Percentiles rank a stretch among this genome's conserved stretches.
Evolutionary conservation across 495 filamentous ascomycete genomes (phyloP).

Genomic region (Lindgomyces ingoldianus): DNA sequence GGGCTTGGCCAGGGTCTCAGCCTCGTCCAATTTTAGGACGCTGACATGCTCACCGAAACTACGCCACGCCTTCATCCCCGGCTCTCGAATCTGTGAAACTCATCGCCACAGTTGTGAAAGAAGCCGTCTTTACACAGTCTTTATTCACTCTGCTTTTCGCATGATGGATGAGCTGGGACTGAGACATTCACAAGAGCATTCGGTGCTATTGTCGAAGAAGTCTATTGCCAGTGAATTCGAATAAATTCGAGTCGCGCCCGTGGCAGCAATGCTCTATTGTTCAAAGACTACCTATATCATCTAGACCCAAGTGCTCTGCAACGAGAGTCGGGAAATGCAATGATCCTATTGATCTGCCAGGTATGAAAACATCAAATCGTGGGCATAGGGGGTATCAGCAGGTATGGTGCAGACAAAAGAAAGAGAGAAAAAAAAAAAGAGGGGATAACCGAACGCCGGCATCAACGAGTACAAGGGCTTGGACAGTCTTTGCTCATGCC

Average conservation of each 20-base stretch:
- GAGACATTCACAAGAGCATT: too few relatives aligned
- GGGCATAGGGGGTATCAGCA: slow-evolving; percentile 33
- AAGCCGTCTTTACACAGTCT: too few relatives aligned
- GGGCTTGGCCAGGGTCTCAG: slow-evolving; percentile 12
- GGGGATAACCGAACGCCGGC: slow-evolving; percentile 18
- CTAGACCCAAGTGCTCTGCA: slow-evolving; percentile 6
- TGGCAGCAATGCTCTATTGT: neutral
- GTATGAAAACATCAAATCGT: neutral
- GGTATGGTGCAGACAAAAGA: slow-evolving; percentile 15
- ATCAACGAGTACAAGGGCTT: slow-evolving; percentile 8
- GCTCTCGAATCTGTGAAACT: neutral
- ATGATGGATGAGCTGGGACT: too few relatives aligned
- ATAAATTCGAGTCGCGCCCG: neutral
- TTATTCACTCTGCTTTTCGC: too few relatives aligned
- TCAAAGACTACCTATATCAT: slow-evolving; percentile 6
- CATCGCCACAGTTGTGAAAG: too few relatives aligned
- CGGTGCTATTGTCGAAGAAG: too few relatives aligned
- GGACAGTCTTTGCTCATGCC: slow-evolving; percentile 8
- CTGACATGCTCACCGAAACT: neutral
- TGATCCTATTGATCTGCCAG: slow-evolving; percentile 1
- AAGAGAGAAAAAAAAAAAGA: slow-evolving; percentile 12
- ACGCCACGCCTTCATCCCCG: slow-evolving; percentile 5
- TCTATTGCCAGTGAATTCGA: too few relatives aligned
- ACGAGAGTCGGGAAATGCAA: neutral
- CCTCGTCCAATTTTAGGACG: slow-evolving; percentile 19